Evolutionary conservation across 2,329 filamentous ascomycete species (phyloP).

Genomic region (Biscogniauxia mediterranea): DNA sequence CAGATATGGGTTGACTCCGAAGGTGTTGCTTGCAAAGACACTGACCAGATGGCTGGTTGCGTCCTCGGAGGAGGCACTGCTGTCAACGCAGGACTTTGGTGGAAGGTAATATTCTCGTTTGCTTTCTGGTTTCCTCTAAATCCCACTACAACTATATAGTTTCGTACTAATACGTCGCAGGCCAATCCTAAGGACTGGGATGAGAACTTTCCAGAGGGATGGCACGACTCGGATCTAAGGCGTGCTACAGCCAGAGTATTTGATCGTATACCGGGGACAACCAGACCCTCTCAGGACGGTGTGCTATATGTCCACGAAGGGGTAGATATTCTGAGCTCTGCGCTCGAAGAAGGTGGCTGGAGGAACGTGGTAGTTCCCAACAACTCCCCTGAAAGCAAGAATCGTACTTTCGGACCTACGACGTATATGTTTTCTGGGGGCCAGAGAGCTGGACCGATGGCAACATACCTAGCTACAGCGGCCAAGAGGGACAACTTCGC

Average conservation of each 20-base stretch:
- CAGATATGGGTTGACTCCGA: constrained; percentile 65
- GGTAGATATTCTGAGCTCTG: constrained; percentile 59
- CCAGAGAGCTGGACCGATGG: constrained; percentile 65
- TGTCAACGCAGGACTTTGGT: constrained; percentile 69
- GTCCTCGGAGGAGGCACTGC: constrained; percentile 66
- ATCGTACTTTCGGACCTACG: constrained; percentile 60
- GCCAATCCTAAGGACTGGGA: constrained; percentile 69
- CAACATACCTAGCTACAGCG: constrained; percentile 66
- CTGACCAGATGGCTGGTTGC: constrained; percentile 72
- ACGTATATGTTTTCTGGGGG: constrained; percentile 66
- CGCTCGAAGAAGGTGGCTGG: constrained; percentile 61
- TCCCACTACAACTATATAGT: neutral
- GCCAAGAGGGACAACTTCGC: constrained; percentile 62
- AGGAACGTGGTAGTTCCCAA: constrained; percentile 58
- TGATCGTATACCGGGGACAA: constrained; percentile 65
- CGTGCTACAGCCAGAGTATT: constrained; percentile 61
- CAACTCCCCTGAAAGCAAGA: constrained; percentile 58
- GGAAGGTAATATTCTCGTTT: constrained; percentile 42
- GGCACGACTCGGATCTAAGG: constrained; percentile 64
- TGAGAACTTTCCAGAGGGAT: constrained; percentile 68
- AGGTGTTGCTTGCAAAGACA: constrained; percentile 66
- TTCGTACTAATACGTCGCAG: constrained; percentile 26
- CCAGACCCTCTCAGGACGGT: constrained; percentile 62
- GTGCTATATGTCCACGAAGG: constrained; percentile 64
- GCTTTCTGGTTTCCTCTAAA: neutral